These are phyloP conservation scores for Irpex lacteus DNA, from an alignment of 1,284 basidiomycete species.

Conservation along the genomic window DNA sequence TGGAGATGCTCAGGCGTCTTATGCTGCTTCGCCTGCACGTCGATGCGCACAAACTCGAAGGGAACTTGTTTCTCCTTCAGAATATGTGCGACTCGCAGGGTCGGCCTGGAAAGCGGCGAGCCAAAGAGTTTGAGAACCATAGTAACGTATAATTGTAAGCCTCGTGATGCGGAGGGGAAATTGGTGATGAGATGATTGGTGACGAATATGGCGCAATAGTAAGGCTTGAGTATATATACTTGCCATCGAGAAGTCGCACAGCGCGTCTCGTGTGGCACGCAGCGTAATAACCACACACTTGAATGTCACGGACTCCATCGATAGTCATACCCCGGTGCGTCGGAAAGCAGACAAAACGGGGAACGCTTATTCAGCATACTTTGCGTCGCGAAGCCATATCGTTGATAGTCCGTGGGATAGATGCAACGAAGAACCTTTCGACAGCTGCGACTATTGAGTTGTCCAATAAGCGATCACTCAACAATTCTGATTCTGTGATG, in stretches of 20 bases:
- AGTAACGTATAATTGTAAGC: background rate
- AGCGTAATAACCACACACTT: too few species aligned
- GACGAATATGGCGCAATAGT: background rate
- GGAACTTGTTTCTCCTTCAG: conserved; percentile 52
- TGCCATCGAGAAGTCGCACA: background rate
- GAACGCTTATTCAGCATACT: background rate
- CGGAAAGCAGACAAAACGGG: background rate
- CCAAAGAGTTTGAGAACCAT: conserved; percentile 54
- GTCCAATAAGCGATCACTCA: too few species aligned
- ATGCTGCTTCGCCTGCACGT: conserved; percentile 43
- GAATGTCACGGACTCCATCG: background rate
- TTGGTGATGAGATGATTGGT: background rate
- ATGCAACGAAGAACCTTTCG: background rate
- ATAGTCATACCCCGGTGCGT: background rate
- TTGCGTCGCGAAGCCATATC: background rate
- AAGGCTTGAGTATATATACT: background rate
- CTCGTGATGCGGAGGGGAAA: background rate
- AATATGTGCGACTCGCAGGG: conserved; percentile 42
- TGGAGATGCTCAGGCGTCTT: conserved; percentile 40
- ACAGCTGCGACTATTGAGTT: background rate
- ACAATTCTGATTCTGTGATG: too few species aligned
- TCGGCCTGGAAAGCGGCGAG: conserved; percentile 38
- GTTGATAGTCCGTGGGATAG: background rate
- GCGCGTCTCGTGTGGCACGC: too few species aligned
- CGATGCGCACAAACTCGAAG: conserved; percentile 43